Percentiles rank a stretch among this genome's conserved stretches.
These are phyloP conservation scores for Penicillium robsamsonii DNA, from an alignment of 495 filamentous ascomycete species.

Conservation along the genomic window DNA sequence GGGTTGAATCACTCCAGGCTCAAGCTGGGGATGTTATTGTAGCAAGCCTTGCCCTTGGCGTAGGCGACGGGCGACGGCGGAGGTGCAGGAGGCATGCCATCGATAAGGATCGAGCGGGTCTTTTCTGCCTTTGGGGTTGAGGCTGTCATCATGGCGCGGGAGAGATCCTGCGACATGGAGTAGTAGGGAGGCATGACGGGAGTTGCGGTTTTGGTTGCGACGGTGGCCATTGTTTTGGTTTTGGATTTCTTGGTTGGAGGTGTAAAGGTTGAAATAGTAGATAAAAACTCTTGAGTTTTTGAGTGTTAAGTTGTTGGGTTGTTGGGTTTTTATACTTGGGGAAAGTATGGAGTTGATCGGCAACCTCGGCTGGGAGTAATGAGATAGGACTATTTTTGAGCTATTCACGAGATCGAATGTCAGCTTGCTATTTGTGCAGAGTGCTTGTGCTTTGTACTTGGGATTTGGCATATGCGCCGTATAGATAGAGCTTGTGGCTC, in stretches of 20 bases:
- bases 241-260: conserved; percentile 2
- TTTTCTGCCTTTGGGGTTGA: conserved; percentile 23
- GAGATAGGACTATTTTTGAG: background rate
- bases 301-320: background rate
- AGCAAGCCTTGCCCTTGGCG: conserved; percentile 18
- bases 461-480: conserved; percentile 10
- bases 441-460: conserved; percentile 8
- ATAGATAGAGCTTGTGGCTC: conserved; percentile 12
- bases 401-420: conserved; percentile 6
- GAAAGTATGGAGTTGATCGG: background rate
- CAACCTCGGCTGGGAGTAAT: background rate
- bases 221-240: conserved; percentile 23
- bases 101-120: conserved; percentile 30
- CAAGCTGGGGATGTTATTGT: conserved; percentile 22
- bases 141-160: conserved; percentile 39
- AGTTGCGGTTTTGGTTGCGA: conserved; percentile 20
- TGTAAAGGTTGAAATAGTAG: conserved; percentile 2
- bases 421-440: conserved; percentile 6
- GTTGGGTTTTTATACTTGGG: background rate
- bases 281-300: background rate
- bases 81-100: conserved; percentile 43
- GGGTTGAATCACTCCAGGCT: conserved; percentile 20
- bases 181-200: conserved; percentile 26
- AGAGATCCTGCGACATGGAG: conserved; percentile 43
- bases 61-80: conserved; percentile 50